A percentile compares a stretch with the other conserved stretches of the same genome.
Conservation (phyloP, 2,329 filamentous ascomycete species). For the Calonectria ilicicola region DNA sequence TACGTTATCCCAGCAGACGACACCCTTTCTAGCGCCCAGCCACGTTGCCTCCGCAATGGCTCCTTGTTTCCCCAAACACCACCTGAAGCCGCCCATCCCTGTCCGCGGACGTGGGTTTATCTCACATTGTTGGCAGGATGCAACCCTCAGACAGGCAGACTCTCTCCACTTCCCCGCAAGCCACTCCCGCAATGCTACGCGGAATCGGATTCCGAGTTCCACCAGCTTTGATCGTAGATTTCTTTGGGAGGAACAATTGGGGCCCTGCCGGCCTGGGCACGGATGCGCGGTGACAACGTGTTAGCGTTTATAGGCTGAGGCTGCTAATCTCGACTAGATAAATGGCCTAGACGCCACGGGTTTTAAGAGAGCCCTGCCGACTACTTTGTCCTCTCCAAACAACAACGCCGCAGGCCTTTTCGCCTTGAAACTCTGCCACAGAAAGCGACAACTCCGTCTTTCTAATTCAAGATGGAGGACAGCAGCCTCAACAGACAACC, state of each 20-base stretch:
- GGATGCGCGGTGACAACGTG: constrained; percentile 4
- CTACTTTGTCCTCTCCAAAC: background rate
- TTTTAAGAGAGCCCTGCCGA: background rate
- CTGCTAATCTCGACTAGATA: background rate
- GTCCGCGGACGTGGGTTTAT: background rate
- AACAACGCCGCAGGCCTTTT: background rate
- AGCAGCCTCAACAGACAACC: background rate
- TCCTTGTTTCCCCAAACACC: background rate
- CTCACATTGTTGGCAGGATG: background rate
- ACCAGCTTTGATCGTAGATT: background rate
- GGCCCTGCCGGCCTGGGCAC: too few relatives aligned
- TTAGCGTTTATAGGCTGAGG: background rate
- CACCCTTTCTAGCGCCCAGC: background rate
- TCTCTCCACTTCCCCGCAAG: constrained; percentile 21
- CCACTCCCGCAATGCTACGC: constrained; percentile 22
- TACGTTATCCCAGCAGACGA: background rate
- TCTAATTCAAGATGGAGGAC: background rate
- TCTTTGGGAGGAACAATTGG: background rate
- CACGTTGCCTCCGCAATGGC: background rate
- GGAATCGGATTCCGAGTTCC: constrained; percentile 26
- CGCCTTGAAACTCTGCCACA: background rate
- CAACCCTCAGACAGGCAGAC: background rate
- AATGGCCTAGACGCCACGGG: background rate
- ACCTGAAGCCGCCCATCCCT: background rate
- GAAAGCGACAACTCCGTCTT: background rate